These are phyloP conservation scores for Phytophthora brassicae DNA, from an alignment of 352 stramenopile species.

Conservation along the genomic window DNA sequence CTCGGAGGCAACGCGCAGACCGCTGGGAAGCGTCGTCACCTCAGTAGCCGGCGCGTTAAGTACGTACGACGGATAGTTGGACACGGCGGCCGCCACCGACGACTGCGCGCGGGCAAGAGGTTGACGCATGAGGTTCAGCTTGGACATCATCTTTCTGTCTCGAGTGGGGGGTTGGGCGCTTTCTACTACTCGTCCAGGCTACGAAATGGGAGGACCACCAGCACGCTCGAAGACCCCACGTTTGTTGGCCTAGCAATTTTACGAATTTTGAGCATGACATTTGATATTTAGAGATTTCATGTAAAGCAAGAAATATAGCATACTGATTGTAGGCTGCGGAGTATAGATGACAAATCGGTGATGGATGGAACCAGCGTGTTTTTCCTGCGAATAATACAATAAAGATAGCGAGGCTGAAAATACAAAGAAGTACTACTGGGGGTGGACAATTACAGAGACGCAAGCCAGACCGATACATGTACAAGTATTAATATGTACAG, in stretches of 20 bases:
- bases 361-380: neutral
- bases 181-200: constrained; percentile 30
- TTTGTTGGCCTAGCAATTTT: constrained; percentile 21
- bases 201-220: constrained; percentile 43
- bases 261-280: constrained; percentile 7
- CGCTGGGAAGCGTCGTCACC: constrained; percentile 95
- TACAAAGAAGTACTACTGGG: no score
- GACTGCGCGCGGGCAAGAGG: constrained; percentile 73
- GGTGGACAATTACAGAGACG: no score
- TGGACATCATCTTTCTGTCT: constrained; percentile 59
- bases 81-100: constrained; percentile 61
- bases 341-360: neutral
- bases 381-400: no score
- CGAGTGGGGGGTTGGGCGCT: constrained; percentile 1
- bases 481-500: no score
- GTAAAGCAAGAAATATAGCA: neutral
- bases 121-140: constrained; percentile 52
- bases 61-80: constrained; percentile 88
- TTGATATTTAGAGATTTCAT: constrained; percentile 17
- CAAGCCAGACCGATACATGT: no score
- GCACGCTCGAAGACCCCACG: constrained; percentile 27
- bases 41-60: constrained; percentile 95
- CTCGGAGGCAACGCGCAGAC: constrained; percentile 97
- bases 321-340: constrained; percentile 28
- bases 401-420: no score